Conservation (phyloP, 2,329 filamentous ascomycete genomes). For the Alternaria tenuissima region DNA sequence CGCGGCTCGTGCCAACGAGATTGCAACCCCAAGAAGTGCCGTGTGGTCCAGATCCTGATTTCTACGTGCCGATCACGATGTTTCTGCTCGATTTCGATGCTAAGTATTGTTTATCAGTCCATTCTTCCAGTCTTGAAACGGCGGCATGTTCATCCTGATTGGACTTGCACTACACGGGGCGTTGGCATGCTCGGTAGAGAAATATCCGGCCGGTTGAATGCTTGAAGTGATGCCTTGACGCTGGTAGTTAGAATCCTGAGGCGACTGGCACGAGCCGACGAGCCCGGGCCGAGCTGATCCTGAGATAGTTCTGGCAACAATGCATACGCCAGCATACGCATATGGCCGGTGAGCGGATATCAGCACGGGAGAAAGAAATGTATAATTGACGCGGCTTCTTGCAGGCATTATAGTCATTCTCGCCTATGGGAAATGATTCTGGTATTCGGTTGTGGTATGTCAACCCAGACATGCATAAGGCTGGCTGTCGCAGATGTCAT, state of each 20-base stretch:
- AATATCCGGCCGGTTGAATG: too few species aligned
- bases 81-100: neutral
- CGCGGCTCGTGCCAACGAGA: constrained; percentile 5
- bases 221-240: neutral
- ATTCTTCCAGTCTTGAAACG: neutral
- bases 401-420: neutral
- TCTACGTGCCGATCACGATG: neutral
- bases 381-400: neutral
- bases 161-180: neutral
- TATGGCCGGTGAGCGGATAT: constrained; percentile 18
- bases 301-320: neutral
- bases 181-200: neutral
- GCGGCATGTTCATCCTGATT: neutral
- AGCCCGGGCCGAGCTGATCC: neutral
- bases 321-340: neutral
- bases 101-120: neutral
- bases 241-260: neutral
- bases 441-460: neutral
- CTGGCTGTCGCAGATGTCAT: constrained; percentile 19
- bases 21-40: neutral
- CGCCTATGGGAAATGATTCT: neutral
- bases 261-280: neutral
- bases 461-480: constrained; percentile 17
- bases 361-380: neutral
- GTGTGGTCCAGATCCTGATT: neutral